phyloP scores from a whole-genome alignment of 768 basidiomycete species.

The Panaeolus papilionaceus region DNA sequence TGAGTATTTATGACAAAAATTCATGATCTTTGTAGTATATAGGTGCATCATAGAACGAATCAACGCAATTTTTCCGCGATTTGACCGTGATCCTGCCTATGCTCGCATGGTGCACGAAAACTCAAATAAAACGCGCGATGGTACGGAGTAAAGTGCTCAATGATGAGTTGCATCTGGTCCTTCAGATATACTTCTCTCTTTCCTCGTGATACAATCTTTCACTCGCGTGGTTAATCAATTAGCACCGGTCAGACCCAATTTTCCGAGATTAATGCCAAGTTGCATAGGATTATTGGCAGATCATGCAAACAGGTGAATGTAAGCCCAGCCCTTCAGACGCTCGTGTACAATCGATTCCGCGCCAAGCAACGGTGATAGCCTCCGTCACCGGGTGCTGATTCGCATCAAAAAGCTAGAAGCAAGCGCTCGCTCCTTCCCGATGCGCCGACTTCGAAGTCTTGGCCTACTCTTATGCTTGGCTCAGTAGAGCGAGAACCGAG shows the following conservation, averaged over 20 bases:
- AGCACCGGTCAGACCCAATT: neutral
- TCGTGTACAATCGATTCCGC: neutral
- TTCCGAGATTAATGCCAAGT: neutral
- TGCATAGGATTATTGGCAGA: neutral
- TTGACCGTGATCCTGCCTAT: conserved; percentile 1
- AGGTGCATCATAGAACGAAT: neutral
- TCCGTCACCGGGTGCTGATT: neutral
- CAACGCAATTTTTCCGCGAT: neutral
- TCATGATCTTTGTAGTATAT: neutral
- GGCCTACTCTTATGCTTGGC: neutral
- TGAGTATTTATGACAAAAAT: neutral
- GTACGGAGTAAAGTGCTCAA: neutral
- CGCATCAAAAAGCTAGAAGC: neutral
- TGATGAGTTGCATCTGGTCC: neutral
- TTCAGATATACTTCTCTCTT: neutral
- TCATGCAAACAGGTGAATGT: neutral
- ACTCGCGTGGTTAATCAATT: conserved; percentile 1
- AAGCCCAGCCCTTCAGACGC: neutral
- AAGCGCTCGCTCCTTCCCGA: neutral
- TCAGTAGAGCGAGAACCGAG: neutral
- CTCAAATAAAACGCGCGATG: neutral
- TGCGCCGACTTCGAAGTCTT: neutral
- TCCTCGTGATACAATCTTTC: neutral
- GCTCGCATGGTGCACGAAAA: conserved; percentile 1
- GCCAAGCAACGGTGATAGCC: neutral